Conservation (phyloP, 371 early-diverging fungal species). For the Chytridiales sp. region DNA sequence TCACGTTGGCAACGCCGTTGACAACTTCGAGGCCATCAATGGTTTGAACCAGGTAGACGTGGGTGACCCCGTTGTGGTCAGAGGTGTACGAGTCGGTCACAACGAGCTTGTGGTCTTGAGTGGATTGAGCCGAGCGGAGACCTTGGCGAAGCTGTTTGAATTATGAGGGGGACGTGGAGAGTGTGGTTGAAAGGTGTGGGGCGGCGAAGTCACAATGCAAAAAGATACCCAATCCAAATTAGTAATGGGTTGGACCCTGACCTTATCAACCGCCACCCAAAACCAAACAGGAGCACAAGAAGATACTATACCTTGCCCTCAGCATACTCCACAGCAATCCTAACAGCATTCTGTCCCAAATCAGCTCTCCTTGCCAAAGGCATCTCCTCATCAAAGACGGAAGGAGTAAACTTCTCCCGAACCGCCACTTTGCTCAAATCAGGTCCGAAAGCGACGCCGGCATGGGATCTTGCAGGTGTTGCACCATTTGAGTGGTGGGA, state of each 20-base stretch:
- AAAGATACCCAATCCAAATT: too few relatives aligned
- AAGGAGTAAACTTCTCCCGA: not conserved
- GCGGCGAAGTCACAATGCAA: slow-evolving; percentile 7
- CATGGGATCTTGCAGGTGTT: not conserved
- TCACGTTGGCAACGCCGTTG: slow-evolving; percentile 50
- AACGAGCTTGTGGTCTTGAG: slow-evolving; percentile 15
- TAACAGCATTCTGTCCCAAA: not conserved
- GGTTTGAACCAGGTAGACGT: slow-evolving; percentile 53
- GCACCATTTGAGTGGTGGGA: not conserved
- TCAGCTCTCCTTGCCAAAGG: not conserved
- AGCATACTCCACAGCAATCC: slow-evolving; percentile 15
- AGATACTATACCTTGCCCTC: slow-evolving; percentile 1
- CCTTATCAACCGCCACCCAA: too few relatives aligned
- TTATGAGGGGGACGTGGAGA: not conserved
- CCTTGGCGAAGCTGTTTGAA: too few relatives aligned
- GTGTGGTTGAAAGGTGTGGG: not conserved
- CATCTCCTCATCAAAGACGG: not conserved
- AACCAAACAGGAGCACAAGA: not conserved
- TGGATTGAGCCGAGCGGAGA: not conserved
- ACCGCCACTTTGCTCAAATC: not conserved
- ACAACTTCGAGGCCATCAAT: slow-evolving; percentile 43
- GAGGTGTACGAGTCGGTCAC: slow-evolving; percentile 40
- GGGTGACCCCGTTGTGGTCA: slow-evolving; percentile 45
- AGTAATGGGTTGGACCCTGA: too few relatives aligned
- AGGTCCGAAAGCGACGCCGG: slow-evolving; percentile 15